phyloP scores from a whole-genome alignment of 257 asterid genomes.

The Misopates orontium region DNA sequence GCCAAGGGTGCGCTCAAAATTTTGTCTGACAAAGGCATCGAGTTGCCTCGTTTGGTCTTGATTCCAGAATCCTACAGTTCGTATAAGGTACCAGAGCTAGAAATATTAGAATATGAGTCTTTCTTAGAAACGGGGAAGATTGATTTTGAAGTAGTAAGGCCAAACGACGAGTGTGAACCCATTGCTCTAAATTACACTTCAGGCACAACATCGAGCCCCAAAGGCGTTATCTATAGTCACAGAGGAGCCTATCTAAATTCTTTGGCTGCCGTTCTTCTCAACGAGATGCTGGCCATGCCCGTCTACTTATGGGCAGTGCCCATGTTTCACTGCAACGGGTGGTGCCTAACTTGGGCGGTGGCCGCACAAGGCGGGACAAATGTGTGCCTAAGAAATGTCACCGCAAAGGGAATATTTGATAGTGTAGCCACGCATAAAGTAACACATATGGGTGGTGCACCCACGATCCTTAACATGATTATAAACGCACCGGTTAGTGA shows the following conservation, averaged over 20 bases:
- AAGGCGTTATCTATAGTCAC: constrained; percentile 30
- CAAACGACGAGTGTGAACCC: constrained; percentile 28
- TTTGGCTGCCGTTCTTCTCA: constrained; percentile 26
- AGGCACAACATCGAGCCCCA: constrained; percentile 28
- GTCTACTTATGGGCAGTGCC: constrained; percentile 28
- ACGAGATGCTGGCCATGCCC: constrained; percentile 30
- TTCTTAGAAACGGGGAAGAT: constrained; percentile 18
- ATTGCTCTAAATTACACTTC: constrained; percentile 30
- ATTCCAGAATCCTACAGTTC: constrained; percentile 8
- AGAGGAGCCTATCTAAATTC: constrained; percentile 32
- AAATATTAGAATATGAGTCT: constrained; percentile 21
- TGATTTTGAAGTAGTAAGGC: constrained; percentile 19
- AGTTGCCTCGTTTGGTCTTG: constrained; percentile 12
- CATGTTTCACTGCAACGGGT: constrained; percentile 33
- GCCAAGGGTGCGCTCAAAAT: constrained; percentile 23
- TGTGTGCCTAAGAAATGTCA: constrained; percentile 23
- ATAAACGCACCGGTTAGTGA: constrained; percentile 25
- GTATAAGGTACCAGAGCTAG: background rate
- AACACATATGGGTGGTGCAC: constrained; percentile 32
- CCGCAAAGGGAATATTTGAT: constrained; percentile 26
- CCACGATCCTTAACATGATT: constrained; percentile 29
- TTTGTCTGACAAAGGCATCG: constrained; percentile 3
- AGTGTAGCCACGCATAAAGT: constrained; percentile 15
- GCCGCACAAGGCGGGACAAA: constrained; percentile 33
- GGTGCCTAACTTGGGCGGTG: constrained; percentile 30